Base-by-base conservation (phyloP, 805 yeast species). In the Zygoascus ofunaensis region DNA sequence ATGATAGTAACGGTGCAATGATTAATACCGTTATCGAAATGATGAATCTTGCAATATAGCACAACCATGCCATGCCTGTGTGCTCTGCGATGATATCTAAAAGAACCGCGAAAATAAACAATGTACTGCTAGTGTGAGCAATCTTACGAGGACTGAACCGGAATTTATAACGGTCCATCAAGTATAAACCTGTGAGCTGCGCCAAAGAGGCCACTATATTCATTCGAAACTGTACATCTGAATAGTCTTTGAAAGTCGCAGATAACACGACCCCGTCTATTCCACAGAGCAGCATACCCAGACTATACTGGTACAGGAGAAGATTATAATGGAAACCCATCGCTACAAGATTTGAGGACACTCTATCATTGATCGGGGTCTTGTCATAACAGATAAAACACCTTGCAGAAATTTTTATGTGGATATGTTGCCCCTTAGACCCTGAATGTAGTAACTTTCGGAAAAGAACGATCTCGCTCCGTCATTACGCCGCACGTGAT, bases 201-300 rank as follows among this genome's bases (percentile, higher is more conserved):
- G 30, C 30, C 10, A 26, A 7, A 7, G 30, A 26, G 30, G 74
- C 97, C 97, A 89, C 68, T 89, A 95, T 70, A 89, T 87, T 61
- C 97, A 89, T 3, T 89, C 97, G 42, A 26, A 26, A 26, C 30
- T 26, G 30, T 26, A 26, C 30, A 8, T 7, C 12, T 7, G 30
- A 26, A 26, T 26, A 7, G 30, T 26, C 30, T 12, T 8, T 8
- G 12, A 26, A 26, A 7, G 30, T 26, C 10, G 30, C 30, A 8
- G 30, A 26, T 26, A 26, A 26, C 30, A 26, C 30, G 7, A 26
- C 30, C 10, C 30, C 30, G 12, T 26, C 30, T 12, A 26, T 7
- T 8, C 30, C 30, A 26, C 30, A 26, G 10, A 26, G 30, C 7
- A 26, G 12, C 30, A 26, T 26, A 12, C 30, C 30, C 30, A 26